These are phyloP conservation scores for Hypoxylon perforatum DNA, from an alignment of 495 filamentous ascomycete genomes.

Conservation along the genomic window DNA sequence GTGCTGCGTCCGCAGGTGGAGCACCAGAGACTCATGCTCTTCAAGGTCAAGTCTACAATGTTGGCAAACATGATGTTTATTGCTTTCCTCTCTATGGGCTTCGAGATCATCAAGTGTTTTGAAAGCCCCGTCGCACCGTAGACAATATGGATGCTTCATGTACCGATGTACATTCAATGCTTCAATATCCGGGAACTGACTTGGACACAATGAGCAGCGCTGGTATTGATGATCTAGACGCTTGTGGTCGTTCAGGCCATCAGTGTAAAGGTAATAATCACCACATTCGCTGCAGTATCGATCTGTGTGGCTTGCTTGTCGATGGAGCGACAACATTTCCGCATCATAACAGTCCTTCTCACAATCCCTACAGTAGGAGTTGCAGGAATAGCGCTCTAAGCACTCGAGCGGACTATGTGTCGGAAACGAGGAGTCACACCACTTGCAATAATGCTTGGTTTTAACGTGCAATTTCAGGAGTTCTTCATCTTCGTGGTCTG, in stretches of 20 bases:
- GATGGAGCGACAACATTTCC: not conserved
- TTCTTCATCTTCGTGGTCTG: not conserved
- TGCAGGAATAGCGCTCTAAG: not conserved
- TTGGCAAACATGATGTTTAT: not conserved
- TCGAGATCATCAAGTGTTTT: not conserved
- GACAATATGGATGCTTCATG: constrained; percentile 4
- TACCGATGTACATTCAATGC: not conserved
- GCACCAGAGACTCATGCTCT: not conserved
- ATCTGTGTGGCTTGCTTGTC: constrained; percentile 1
- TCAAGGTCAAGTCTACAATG: not conserved
- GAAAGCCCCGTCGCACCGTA: constrained; percentile 1
- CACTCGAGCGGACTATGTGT: not conserved
- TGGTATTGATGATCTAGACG: not conserved
- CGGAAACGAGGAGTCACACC: not conserved
- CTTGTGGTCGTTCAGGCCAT: not conserved
- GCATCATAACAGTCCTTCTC: not conserved
- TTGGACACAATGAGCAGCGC: not conserved
- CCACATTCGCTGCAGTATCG: constrained; percentile 1
- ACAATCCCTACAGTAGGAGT: constrained; percentile 4
- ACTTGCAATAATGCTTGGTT: constrained; percentile 8
- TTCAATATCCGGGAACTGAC: not conserved
- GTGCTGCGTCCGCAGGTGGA: not conserved
- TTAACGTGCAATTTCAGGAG: not conserved
- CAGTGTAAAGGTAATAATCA: not conserved
- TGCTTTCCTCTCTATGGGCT: not conserved